Evolutionary conservation across 2,329 filamentous ascomycete genomes (phyloP).

Genomic region (Chaetoscypha palmicola): DNA sequence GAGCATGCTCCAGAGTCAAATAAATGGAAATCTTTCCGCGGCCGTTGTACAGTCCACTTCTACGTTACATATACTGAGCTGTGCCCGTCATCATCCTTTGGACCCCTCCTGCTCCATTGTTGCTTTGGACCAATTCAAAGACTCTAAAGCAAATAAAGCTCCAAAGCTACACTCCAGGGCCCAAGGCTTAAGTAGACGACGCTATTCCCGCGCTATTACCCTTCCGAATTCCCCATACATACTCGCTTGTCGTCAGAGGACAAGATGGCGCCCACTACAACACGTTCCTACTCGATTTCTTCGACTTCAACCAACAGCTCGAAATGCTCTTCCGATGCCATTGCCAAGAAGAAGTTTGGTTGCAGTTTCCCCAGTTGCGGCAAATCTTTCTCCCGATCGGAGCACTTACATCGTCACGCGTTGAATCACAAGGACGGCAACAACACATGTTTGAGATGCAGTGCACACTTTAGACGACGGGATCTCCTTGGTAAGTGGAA

Average conservation of each 20-base stretch:
- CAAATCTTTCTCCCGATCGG: conserved; percentile 43
- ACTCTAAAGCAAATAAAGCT: no score
- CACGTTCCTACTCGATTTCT: conserved; percentile 25
- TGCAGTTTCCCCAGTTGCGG: conserved; percentile 37
- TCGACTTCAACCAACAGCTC: conserved; percentile 23
- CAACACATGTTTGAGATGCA: conserved; percentile 46
- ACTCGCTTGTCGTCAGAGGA: conserved; percentile 1
- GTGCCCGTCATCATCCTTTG: conserved; percentile 16
- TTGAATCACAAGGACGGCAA: conserved; percentile 43
- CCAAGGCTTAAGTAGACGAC: conserved; percentile 2
- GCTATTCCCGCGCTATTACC: no score
- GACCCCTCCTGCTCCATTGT: conserved; percentile 21
- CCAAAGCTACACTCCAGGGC: no score
- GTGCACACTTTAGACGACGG: conserved; percentile 47
- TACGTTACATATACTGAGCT: conserved; percentile 21
- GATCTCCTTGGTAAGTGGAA: conserved; percentile 46
- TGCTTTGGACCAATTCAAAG: no score
- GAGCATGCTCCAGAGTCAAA: conserved; percentile 19
- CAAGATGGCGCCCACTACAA: conserved; percentile 24
- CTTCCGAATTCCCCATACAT: no score
- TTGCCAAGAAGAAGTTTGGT: conserved; percentile 32
- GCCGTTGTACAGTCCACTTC: background rate
- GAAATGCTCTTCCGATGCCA: conserved; percentile 13
- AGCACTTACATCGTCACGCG: conserved; percentile 45
- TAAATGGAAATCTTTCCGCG: conserved; percentile 23